Evolutionary conservation across 352 stramenopile species (phyloP).

Genomic region (Phytophthora syringae): DNA sequence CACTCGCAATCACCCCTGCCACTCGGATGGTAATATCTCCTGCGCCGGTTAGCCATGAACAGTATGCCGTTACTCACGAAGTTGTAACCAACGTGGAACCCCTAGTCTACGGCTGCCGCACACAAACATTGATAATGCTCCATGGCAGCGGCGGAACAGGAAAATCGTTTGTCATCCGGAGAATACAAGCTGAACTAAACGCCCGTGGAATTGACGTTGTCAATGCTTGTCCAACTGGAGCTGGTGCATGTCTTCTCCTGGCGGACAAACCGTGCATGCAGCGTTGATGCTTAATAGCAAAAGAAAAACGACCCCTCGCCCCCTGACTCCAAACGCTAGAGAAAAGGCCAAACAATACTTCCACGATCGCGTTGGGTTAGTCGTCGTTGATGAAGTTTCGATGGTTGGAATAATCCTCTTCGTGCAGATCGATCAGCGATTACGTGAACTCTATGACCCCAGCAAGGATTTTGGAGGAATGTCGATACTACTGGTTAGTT

Average conservation of each 20-base stretch:
- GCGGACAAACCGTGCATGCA: not conserved
- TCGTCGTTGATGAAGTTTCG: not conserved
- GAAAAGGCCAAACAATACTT: not conserved
- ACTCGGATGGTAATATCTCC: not conserved
- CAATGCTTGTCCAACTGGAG: slow-evolving; percentile 1
- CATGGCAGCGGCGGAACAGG: not conserved
- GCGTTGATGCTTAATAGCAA: not conserved
- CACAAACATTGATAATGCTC: not conserved
- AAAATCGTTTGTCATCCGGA: slow-evolving; percentile 2
- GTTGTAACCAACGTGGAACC: not conserved
- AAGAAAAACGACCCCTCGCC: too few species aligned
- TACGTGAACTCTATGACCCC: not conserved
- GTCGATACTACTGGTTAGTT: not conserved
- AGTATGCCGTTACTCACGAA: not conserved
- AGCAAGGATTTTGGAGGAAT: not conserved
- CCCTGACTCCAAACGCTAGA: not conserved
- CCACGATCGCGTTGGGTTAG: not conserved
- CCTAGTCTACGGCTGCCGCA: not conserved
- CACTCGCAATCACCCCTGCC: too few species aligned
- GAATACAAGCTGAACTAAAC: not conserved
- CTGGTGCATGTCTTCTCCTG: not conserved
- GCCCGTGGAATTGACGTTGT: not conserved
- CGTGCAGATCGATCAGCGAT: not conserved
- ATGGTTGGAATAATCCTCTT: not conserved
- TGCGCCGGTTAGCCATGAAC: not conserved